A percentile compares a stretch with the other conserved stretches of the same genome.
phyloP scores from a whole-genome alignment of 2,329 filamentous ascomycete genomes.

The Macrophomina tecta region DNA sequence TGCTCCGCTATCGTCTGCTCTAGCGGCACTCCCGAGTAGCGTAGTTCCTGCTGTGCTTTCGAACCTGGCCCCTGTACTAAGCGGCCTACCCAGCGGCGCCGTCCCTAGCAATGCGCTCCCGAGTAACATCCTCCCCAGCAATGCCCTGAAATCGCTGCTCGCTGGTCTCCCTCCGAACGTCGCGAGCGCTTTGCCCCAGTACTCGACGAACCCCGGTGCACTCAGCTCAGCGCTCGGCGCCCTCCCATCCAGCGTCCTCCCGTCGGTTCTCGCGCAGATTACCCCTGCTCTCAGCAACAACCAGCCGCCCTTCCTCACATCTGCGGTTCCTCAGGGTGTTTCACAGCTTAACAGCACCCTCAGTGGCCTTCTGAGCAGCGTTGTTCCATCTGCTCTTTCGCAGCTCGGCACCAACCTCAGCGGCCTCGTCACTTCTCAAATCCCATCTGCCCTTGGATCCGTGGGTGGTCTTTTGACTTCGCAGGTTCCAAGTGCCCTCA shows the following conservation, averaged over 20 bases:
- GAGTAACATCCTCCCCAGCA: not conserved
- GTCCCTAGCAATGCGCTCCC: not conserved
- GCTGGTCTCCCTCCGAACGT: not conserved
- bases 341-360: not conserved
- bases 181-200: not conserved
- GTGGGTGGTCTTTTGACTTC: not conserved
- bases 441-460: too few species aligned
- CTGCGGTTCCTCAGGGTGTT: not conserved
- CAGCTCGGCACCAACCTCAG: not conserved
- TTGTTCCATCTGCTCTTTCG: too few species aligned
- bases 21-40: not conserved
- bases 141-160: not conserved
- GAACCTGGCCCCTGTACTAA: not conserved
- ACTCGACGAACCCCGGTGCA: not conserved
- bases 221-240: not conserved
- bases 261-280: not conserved
- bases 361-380: too few species aligned
- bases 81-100: not conserved
- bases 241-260: not conserved
- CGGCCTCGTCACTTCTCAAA: too few species aligned
- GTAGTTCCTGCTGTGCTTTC: not conserved
- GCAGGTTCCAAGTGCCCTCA: not conserved
- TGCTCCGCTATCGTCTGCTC: not conserved
- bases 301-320: not conserved
- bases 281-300: not conserved